Evolutionary conservation across 2,329 filamentous ascomycete species (phyloP).

Genomic region (Xylaria digitata): DNA sequence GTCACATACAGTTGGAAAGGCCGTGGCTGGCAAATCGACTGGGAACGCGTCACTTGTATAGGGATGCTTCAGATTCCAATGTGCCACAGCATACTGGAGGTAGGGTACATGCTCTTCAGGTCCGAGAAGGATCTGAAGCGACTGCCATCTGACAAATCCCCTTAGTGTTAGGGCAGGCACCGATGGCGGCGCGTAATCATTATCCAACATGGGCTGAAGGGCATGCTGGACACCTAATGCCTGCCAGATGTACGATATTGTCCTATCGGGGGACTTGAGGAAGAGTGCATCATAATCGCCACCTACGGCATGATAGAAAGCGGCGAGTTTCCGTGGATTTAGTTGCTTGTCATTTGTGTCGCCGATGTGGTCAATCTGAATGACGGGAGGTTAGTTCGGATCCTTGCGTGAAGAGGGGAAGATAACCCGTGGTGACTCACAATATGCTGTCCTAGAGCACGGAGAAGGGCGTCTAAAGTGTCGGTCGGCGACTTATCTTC

Average conservation of each 20-base stretch:
- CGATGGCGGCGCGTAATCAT: constrained; percentile 78
- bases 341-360: constrained; percentile 65
- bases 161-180: constrained; percentile 84
- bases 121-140: constrained; percentile 86
- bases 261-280: constrained; percentile 75
- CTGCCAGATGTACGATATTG: constrained; percentile 92
- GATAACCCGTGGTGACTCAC: constrained; percentile 60
- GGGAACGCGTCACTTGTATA: constrained; percentile 78
- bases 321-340: constrained; percentile 77
- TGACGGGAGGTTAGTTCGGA: constrained; percentile 37
- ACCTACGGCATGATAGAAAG: constrained; percentile 80
- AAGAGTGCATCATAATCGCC: constrained; percentile 85
- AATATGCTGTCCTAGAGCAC: constrained; percentile 76
- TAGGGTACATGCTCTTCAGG: constrained; percentile 90
- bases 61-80: constrained; percentile 81
- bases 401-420: constrained; percentile 4
- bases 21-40: constrained; percentile 65
- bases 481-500: constrained; percentile 74
- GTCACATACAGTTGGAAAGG: constrained; percentile 79
- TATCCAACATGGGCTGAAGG: constrained; percentile 75
- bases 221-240: constrained; percentile 90
- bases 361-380: constrained; percentile 67
- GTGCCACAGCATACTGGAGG: constrained; percentile 80
- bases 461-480: constrained; percentile 73
- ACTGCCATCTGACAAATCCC: constrained; percentile 95